These are phyloP conservation scores for Podospora anserina DNA, from an alignment of 495 filamentous ascomycete species.

Conservation along the genomic window DNA sequence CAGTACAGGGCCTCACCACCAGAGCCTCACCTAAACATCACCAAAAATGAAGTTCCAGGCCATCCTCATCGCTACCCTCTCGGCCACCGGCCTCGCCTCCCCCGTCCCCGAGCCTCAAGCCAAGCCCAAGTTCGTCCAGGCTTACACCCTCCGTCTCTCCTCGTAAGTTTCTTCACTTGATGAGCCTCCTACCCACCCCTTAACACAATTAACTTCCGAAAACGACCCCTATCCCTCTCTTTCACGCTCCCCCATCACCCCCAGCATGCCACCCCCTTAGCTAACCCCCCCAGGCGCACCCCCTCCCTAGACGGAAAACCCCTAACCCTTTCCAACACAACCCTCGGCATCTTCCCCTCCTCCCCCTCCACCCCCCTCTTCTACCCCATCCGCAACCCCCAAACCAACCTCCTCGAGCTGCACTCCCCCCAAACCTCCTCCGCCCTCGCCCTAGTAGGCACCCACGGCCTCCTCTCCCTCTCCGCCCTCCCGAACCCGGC, in stretches of 20 bases:
- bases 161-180: conserved; percentile 16
- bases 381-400: conserved; percentile 18
- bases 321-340: conserved; percentile 16
- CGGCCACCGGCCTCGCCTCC: conserved; percentile 17
- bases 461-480: conserved; percentile 34
- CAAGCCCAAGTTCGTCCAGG: conserved; percentile 1
- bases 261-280: not conserved
- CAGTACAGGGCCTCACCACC: not conserved
- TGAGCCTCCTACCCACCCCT: not conserved
- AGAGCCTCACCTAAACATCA: not conserved
- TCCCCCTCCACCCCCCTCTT: conserved; percentile 5
- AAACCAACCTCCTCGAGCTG: conserved; percentile 30
- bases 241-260: not conserved
- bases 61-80: conserved; percentile 17
- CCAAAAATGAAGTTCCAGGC: conserved; percentile 23
- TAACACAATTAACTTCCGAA: too few species aligned
- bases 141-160: conserved; percentile 25
- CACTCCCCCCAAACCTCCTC: conserved; percentile 35
- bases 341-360: conserved; percentile 19
- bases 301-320: conserved; percentile 17
- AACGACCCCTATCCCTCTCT: not conserved
- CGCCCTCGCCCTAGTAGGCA: conserved; percentile 36
- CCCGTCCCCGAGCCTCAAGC: conserved; percentile 12
- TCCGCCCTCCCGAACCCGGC: conserved; percentile 37
- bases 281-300: conserved; percentile 15